Conservation (phyloP, 768 basidiomycete genomes). For the Pulveroboletus sp. region DNA sequence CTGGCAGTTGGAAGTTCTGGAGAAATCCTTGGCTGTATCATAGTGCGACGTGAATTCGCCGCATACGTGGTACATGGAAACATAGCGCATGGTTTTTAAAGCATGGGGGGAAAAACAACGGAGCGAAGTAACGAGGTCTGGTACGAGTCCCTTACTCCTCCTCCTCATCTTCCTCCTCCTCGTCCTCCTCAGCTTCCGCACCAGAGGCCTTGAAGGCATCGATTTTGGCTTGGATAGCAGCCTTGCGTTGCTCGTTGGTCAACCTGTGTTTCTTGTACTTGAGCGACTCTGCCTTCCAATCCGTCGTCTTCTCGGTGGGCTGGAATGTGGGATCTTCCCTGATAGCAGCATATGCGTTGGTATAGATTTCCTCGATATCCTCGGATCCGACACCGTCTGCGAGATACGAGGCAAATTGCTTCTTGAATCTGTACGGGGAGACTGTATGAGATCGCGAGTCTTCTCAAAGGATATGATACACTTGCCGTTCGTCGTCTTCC, state of each 20-base stretch:
- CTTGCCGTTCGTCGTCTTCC: slow-evolving; percentile 95
- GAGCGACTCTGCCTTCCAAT: slow-evolving; percentile 85
- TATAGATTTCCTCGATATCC: slow-evolving; percentile 95
- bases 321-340: slow-evolving; percentile 92
- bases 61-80: slow-evolving; percentile 12
- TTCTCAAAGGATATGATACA: slow-evolving; percentile 5
- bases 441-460: slow-evolving; percentile 1
- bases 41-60: slow-evolving; percentile 11
- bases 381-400: slow-evolving; percentile 94
- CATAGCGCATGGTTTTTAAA: slow-evolving; percentile 22
- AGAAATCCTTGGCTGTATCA: slow-evolving; percentile 31
- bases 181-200: slow-evolving; percentile 36
- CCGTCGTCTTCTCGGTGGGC: slow-evolving; percentile 80
- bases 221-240: slow-evolving; percentile 83
- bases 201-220: slow-evolving; percentile 79
- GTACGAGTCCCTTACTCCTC: slow-evolving; percentile 52
- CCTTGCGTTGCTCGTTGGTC: slow-evolving; percentile 72
- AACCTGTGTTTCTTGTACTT: slow-evolving; percentile 70
- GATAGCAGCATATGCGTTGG: slow-evolving; percentile 90
- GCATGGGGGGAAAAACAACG: background rate
- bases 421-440: slow-evolving; percentile 74
- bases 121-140: background rate
- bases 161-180: slow-evolving; percentile 38
- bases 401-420: slow-evolving; percentile 93
- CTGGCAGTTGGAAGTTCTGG: slow-evolving; percentile 55